Conservation (phyloP, 805 yeast species). For the Nakazawaea molendinolei region DNA sequence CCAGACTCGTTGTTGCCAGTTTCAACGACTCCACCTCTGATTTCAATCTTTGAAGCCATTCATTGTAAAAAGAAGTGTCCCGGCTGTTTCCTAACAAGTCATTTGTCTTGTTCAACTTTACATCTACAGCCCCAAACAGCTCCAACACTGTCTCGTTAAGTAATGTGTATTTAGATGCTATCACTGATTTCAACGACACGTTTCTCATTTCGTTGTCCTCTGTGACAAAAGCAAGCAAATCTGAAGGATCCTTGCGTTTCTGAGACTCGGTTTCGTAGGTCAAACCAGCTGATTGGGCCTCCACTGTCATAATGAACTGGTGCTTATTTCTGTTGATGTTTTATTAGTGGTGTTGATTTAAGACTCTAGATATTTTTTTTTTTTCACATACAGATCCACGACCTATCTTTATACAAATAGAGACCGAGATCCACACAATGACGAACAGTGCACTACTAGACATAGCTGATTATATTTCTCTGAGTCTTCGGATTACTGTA, state of each 20-base stretch:
- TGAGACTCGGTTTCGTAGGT: too few relatives aligned
- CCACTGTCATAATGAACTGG: too few relatives aligned
- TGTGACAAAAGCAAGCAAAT: conserved; percentile 12
- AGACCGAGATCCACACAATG: too few relatives aligned
- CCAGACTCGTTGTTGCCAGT: background rate
- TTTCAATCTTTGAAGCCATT: background rate
- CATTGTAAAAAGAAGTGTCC: background rate
- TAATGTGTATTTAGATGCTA: conserved; percentile 26
- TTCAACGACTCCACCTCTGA: background rate
- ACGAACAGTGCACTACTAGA: too few relatives aligned
- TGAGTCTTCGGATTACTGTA: conserved; percentile 20
- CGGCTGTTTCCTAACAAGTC: background rate
- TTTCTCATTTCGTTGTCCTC: conserved; percentile 13
- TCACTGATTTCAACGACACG: conserved; percentile 26
- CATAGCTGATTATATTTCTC: conserved; percentile 27
- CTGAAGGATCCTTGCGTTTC: conserved; percentile 14
- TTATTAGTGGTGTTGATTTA: too few relatives aligned
- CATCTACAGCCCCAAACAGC: conserved; percentile 6
- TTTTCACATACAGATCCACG: too few relatives aligned
- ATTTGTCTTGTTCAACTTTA: background rate
- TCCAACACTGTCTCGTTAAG: conserved; percentile 24
- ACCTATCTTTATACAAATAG: too few relatives aligned
- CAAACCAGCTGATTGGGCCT: too few relatives aligned
- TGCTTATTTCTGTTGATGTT: too few relatives aligned
- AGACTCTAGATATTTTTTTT: too few relatives aligned